A percentile compares a stretch with the other conserved stretches of the same genome.
Evolutionary conservation across 805 yeast species (phyloP).

Genomic region (Kuraishia piskuri): DNA sequence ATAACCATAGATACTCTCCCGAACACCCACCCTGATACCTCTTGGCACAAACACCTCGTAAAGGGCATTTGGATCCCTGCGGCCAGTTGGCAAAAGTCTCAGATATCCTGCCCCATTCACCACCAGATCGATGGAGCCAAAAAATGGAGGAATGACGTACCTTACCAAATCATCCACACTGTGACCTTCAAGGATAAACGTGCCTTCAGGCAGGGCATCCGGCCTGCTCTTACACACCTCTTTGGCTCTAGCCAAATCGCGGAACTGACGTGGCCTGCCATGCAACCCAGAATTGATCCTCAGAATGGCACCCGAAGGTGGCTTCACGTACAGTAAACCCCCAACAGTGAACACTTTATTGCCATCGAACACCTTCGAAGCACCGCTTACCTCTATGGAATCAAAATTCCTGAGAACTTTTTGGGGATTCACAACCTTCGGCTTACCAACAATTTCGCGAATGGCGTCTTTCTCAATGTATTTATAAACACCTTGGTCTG

Average conservation of each 20-base stretch:
- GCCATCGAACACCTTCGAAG: constrained; percentile 14
- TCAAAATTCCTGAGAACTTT: not conserved
- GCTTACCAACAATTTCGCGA: not conserved
- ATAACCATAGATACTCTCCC: constrained; percentile 25
- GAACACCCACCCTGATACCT: constrained; percentile 42
- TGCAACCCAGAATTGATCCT: constrained; percentile 39
- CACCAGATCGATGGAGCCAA: constrained; percentile 58
- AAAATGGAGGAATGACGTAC: constrained; percentile 62
- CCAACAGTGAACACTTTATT: constrained; percentile 33
- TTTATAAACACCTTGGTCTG: not conserved
- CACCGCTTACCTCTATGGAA: not conserved
- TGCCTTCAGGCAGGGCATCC: constrained; percentile 15
- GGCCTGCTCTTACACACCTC: constrained; percentile 10
- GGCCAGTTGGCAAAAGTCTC: constrained; percentile 52
- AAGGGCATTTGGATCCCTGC: constrained; percentile 15
- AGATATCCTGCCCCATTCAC: constrained; percentile 58
- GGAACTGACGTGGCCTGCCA: constrained; percentile 27
- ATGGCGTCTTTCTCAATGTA: not conserved
- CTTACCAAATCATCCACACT: constrained; percentile 26
- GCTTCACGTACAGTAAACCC: constrained; percentile 49
- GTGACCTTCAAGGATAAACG: constrained; percentile 12
- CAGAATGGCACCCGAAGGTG: constrained; percentile 42
- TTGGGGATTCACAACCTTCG: not conserved
- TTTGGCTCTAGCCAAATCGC: constrained; percentile 22
- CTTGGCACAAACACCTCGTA: constrained; percentile 47